Evolutionary conservation across 495 filamentous ascomycete species (phyloP).

Genomic region (Collariella sp.): DNA sequence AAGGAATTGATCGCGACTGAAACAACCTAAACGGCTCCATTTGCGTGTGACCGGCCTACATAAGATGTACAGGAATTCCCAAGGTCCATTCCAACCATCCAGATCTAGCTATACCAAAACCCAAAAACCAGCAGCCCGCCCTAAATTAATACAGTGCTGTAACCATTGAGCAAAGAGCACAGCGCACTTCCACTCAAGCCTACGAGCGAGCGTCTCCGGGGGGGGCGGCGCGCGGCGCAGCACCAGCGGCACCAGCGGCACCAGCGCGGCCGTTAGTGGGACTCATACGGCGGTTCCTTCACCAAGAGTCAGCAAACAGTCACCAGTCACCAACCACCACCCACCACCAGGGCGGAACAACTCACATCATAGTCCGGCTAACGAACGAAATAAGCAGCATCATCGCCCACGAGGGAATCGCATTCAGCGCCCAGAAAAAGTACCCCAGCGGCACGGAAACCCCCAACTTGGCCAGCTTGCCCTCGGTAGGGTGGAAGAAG

Average conservation of each 20-base stretch:
- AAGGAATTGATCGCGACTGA: slow-evolving; percentile 29
- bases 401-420: slow-evolving; percentile 49
- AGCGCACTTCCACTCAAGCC: background rate
- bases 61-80: background rate
- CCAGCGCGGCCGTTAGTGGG: slow-evolving; percentile 4
- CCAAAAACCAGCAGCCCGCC: background rate
- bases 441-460: slow-evolving; percentile 62
- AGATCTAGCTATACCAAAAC: background rate
- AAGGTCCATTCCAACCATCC: background rate
- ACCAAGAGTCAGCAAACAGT: slow-evolving; percentile 14
- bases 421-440: slow-evolving; percentile 59
- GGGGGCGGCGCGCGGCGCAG: slow-evolving; percentile 21
- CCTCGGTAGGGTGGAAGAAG: slow-evolving; percentile 72
- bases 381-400: slow-evolving; percentile 79
- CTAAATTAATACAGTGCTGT: slow-evolving; percentile 9
- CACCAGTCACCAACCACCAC: background rate
- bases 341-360: slow-evolving; percentile 10
- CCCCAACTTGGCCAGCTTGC: slow-evolving; percentile 55
- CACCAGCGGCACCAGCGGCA: slow-evolving; percentile 9
- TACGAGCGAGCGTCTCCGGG: slow-evolving; percentile 20
- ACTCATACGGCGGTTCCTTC: slow-evolving; percentile 27
- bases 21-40: background rate
- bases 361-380: slow-evolving; percentile 82
- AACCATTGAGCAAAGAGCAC: background rate
- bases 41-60: background rate